Evolutionary conservation across 2,329 filamentous ascomycete genomes (phyloP).

Genomic region (Stagonosporopsis vannaccii): DNA sequence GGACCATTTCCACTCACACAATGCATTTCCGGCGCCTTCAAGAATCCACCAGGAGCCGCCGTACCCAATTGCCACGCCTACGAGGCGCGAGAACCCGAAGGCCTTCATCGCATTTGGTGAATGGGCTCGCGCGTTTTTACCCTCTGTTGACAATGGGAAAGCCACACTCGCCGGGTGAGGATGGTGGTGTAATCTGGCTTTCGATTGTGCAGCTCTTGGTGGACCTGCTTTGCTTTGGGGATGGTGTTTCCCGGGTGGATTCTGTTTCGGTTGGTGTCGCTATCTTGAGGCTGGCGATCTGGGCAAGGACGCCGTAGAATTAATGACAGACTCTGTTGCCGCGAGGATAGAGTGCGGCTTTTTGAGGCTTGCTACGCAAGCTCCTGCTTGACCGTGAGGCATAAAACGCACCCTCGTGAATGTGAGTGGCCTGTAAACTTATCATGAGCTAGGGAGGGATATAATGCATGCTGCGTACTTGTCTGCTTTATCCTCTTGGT

Average conservation of each 20-base stretch:
- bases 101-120: conserved; percentile 16
- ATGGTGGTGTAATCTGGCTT: not conserved
- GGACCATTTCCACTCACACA: conserved; percentile 21
- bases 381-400: not conserved
- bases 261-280: not conserved
- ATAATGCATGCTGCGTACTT: not conserved
- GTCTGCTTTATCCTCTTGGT: too few species aligned
- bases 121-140: conserved; percentile 19
- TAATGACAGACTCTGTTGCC: not conserved
- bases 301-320: not conserved
- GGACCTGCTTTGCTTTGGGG: not conserved
- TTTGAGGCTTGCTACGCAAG: not conserved
- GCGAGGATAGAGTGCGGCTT: not conserved
- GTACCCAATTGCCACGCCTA: conserved; percentile 28
- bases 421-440: not conserved
- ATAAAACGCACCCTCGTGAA: not conserved
- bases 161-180: conserved; percentile 3
- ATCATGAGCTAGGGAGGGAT: not conserved
- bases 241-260: not conserved
- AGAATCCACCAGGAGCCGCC: conserved; percentile 28
- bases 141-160: not conserved
- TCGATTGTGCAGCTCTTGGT: not conserved
- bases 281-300: not conserved
- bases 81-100: conserved; percentile 26
- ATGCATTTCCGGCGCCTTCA: conserved; percentile 19